phyloP scores from a whole-genome alignment of 495 filamentous ascomycete genomes.

The Aspergillus baeticus region DNA sequence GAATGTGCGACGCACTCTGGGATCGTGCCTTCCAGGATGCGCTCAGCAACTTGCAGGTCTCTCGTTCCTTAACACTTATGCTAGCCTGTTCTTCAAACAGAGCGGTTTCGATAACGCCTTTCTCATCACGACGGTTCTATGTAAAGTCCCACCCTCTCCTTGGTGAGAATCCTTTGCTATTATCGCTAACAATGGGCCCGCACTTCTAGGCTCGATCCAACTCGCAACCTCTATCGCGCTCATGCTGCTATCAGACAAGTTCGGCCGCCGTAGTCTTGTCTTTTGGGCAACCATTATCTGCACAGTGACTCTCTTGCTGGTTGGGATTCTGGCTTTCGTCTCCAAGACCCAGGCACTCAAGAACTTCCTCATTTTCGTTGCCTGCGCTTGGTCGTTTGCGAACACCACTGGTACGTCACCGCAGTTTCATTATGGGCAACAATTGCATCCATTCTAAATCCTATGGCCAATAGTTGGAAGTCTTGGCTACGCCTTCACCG shows the following conservation, averaged over 20 bases:
- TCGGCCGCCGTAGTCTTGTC: neutral
- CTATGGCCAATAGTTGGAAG: neutral
- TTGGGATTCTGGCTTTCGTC: neutral
- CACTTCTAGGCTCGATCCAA: neutral
- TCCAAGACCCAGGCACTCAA: neutral
- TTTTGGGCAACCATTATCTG: neutral
- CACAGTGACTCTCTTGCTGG: neutral
- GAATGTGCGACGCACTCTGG: neutral
- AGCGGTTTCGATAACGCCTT: neutral
- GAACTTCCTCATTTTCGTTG: neutral
- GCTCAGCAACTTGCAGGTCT: conserved; percentile 3
- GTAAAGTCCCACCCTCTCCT: neutral
- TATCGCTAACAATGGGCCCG: neutral
- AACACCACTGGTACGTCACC: neutral
- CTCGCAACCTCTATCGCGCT: neutral
- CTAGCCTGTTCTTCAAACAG: neutral
- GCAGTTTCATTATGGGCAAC: too few species aligned
- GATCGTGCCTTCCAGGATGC: neutral
- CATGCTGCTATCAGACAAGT: neutral
- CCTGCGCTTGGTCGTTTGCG: neutral
- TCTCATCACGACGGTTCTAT: neutral
- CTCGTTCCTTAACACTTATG: neutral
- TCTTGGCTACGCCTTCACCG: neutral
- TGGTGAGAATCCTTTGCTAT: too few species aligned
- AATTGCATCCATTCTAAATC: too few species aligned